Base-by-base conservation (phyloP, 1,139 yeast genomes). In the Suhomyces wounanorum region DNA sequence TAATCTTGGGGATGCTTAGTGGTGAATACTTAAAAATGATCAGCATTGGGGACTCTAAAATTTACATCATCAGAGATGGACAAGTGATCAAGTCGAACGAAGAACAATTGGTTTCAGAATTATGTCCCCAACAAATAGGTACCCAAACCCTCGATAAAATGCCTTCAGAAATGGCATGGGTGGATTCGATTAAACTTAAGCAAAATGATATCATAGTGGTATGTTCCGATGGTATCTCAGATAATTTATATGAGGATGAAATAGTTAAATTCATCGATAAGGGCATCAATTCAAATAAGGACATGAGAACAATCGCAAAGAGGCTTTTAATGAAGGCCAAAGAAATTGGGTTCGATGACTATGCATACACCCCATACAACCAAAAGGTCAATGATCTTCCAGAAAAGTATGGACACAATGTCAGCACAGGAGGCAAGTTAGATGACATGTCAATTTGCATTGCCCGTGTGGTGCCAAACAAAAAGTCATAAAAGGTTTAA, bases 51-150 rank as follows among this genome's bases (percentile, higher is more conserved):
- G 87, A 82, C 59, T 77, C 83, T 7, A 77, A 77, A 53, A 55
- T 82, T 23, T 81, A 72, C 59, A 68, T 82, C 16, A 69, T 81
- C 28, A 64, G 87, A 53, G 73, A 79, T 45, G 82, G 81, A 1
- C 66, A 76, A 48, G 66, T 81, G 16, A 64, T 79, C 25, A 66
- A 67, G 47, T 66, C 79, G 3, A 81, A 79, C 59, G 72, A 75
- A 54, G 83, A 77, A 53, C 84, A 79, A 56, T 69, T 79, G 72
- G 68, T 73, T 3, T 65, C 77, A 1, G 72, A 67, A 13, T 61
- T 80, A 52, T 81, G 85, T 61, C 85, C 85, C 8, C 72, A 77
- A 55, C 85, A 81, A 57, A 79, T 81, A 8, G 85, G 85, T 1
- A 81, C 85, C 1, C 82, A 79, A 46, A 77, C 81, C 4, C 63